These are phyloP conservation scores for Perkinsus chesapeaki DNA, from an alignment of 169 alveolate species.

Conservation along the genomic window DNA sequence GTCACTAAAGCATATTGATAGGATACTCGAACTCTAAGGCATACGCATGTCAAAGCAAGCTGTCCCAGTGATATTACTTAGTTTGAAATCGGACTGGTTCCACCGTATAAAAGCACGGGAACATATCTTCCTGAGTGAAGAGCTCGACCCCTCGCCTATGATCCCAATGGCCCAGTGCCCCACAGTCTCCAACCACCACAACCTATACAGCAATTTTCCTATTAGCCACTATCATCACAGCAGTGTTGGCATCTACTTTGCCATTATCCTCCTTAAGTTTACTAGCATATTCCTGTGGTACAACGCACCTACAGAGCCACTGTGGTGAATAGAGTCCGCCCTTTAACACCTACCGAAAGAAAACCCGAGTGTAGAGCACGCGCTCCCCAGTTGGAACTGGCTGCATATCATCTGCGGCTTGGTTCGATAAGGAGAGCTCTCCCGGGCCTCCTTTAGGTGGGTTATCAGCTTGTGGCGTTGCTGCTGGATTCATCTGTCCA, in stretches of 20 bases:
- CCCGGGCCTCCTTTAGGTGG: not conserved
- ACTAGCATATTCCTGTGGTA: not conserved
- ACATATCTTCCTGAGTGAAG: not conserved
- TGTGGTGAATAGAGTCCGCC: not conserved
- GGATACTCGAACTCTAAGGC: not conserved
- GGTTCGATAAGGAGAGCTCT: not conserved
- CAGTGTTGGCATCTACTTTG: not conserved
- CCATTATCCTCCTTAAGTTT: not conserved
- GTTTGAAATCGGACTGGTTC: not conserved
- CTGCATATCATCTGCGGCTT: not conserved
- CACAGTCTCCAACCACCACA: not conserved
- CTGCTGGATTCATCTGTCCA: not conserved
- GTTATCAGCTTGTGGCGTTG: not conserved
- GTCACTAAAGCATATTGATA: not conserved
- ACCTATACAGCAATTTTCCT: not conserved
- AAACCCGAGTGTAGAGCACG: not conserved
- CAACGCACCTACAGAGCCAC: not conserved
- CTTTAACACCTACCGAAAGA: not conserved
- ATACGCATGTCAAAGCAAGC: not conserved
- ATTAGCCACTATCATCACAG: not conserved
- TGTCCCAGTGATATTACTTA: not conserved
- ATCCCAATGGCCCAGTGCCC: not conserved
- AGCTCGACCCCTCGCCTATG: not conserved
- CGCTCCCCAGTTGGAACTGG: not conserved
- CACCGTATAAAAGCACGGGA: not conserved